Base-by-base conservation (phyloP, 2,329 filamentous ascomycete genomes). In the Fusarium sp. region DNA sequence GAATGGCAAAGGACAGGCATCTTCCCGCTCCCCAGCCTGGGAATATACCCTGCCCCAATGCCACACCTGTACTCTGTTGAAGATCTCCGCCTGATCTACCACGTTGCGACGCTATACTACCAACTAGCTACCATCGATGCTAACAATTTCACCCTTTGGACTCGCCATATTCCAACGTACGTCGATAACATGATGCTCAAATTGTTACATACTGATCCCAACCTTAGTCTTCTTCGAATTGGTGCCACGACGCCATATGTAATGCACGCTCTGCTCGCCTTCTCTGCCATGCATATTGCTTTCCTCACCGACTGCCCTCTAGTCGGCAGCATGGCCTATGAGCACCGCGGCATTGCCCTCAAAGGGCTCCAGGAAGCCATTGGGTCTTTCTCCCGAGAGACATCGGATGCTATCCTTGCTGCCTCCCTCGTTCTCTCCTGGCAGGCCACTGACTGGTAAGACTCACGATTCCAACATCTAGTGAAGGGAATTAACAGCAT, bases 391-490 rank as follows among this genome's bases (percentile, higher is more conserved):
- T 97, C 93, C 5, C 91, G 90, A 76, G 90, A 92, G 58, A 97
- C 94, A 69, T 95, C 94, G 4, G 95, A 99, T 82, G 94, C 95
- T 46, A 92, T 98, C 70, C 88, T 99, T 60, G 95, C 95, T 31
- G 94, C 95, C 37, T 98, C 95, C 31, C 90, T 98, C 48, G 89
- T 98, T 52, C 88, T 99, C 55, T 97, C 95, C 41, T 98, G 96
- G 95, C 95, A 98, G 84, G 93, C 94, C 62, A 96, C 92, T 67
- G 95, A 98, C 84, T 98, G 95, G 95, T 97, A 88, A 86, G 91
- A 63, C 31, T 27, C 54, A 39, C 27, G n/a, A 62, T 39, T 31
- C 42, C 38, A 38, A 21, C 39, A 44, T 46, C 33, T 49, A 42
- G 39, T 46, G 33, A 58, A 27, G 23, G 25, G 31, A 49, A 52